phyloP scores from a whole-genome alignment of 805 yeast genomes.

The Metschnikowia kunwiensis region DNA sequence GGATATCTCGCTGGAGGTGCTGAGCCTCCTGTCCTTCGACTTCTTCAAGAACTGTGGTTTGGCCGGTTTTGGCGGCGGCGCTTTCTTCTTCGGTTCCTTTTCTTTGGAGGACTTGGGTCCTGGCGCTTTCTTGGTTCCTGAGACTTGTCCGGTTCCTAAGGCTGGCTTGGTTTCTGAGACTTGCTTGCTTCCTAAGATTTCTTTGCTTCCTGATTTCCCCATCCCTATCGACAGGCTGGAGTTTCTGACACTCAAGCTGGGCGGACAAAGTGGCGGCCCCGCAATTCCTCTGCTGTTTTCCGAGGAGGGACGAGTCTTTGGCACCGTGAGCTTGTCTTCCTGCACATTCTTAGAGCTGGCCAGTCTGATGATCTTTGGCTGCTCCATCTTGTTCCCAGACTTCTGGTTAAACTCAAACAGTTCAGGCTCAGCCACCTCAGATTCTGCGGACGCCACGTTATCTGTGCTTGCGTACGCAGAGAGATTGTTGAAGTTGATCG shows the following conservation, averaged over 20 bases:
- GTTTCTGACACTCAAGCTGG: slow-evolving; percentile 14
- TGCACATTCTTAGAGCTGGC: background rate
- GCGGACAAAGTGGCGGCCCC: slow-evolving; percentile 40
- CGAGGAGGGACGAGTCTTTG: slow-evolving; percentile 3
- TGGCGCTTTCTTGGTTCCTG: too few species aligned
- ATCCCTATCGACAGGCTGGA: slow-evolving; percentile 2
- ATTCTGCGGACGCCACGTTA: slow-evolving; percentile 7
- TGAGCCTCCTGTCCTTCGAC: slow-evolving; percentile 23
- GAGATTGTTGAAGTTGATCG: slow-evolving; percentile 24
- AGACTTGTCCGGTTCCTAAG: too few species aligned
- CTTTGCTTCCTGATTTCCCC: background rate
- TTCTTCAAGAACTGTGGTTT: slow-evolving; percentile 54
- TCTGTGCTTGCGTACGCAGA: slow-evolving; percentile 28
- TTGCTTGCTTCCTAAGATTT: background rate
- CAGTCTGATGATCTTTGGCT: background rate
- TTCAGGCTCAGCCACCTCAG: slow-evolving; percentile 8
- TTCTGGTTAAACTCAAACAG: slow-evolving; percentile 9
- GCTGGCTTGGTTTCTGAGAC: background rate
- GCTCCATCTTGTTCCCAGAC: slow-evolving; percentile 3
- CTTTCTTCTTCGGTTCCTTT: slow-evolving; percentile 25
- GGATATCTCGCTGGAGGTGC: slow-evolving; percentile 41
- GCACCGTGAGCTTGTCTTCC: slow-evolving; percentile 3
- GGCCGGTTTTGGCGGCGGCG: slow-evolving; percentile 65
- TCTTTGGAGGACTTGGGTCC: too few species aligned
- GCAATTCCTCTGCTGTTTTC: background rate